These are phyloP conservation scores for Phylloporus arenicola DNA, from an alignment of 768 basidiomycete species.

Conservation along the genomic window DNA sequence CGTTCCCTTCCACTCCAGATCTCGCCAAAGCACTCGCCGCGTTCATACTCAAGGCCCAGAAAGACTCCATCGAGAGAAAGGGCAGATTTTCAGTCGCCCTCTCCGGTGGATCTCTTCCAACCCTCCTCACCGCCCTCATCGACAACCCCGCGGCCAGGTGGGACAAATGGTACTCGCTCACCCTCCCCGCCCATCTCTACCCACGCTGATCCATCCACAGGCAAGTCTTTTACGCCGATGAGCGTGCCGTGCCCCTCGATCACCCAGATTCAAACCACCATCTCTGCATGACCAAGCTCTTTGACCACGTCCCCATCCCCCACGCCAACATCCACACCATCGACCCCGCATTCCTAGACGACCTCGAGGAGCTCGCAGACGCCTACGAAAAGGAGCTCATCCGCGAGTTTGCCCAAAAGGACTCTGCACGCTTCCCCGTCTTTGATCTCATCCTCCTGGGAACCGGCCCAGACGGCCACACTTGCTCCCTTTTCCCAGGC, in stretches of 20 bases:
- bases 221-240: slow-evolving; percentile 98
- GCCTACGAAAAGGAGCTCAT: slow-evolving; percentile 83
- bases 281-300: slow-evolving; percentile 68
- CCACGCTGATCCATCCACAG: slow-evolving; percentile 37
- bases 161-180: slow-evolving; percentile 77
- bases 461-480: slow-evolving; percentile 98
- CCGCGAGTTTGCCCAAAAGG: slow-evolving; percentile 83
- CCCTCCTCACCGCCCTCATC: slow-evolving; percentile 69
- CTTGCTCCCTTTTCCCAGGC: slow-evolving; percentile 94
- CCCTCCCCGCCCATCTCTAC: background rate
- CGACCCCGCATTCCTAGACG: slow-evolving; percentile 58
- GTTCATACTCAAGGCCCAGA: slow-evolving; percentile 85
- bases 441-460: slow-evolving; percentile 98
- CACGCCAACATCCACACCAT: slow-evolving; percentile 74
- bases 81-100: slow-evolving; percentile 89
- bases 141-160: slow-evolving; percentile 66
- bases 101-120: slow-evolving; percentile 89
- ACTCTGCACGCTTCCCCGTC: slow-evolving; percentile 92
- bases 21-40: slow-evolving; percentile 66
- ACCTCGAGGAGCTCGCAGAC: slow-evolving; percentile 77
- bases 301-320: slow-evolving; percentile 79
- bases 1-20: slow-evolving; percentile 52
- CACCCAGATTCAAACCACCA: slow-evolving; percentile 89
- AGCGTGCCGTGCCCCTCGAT: slow-evolving; percentile 91
- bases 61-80: slow-evolving; percentile 82